Percentiles rank a stretch among this genome's conserved stretches.
phyloP scores from a whole-genome alignment of 2,329 filamentous ascomycete genomes.

The Huntiella abstrusa region DNA sequence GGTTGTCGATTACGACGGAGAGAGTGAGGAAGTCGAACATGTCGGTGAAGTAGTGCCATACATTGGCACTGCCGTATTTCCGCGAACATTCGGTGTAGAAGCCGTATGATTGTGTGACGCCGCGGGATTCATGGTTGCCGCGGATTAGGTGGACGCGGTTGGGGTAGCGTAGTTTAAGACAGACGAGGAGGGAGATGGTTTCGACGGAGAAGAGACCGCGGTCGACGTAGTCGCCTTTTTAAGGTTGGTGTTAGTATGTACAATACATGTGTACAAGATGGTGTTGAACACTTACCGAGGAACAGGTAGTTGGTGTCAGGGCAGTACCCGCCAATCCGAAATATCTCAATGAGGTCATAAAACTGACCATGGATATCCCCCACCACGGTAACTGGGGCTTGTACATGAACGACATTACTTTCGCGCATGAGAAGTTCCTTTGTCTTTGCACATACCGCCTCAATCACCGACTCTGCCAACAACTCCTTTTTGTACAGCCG shows the following conservation, averaged over 20 bases:
- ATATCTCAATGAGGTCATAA: constrained; percentile 97
- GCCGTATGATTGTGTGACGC: constrained; percentile 95
- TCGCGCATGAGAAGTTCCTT: constrained; percentile 99
- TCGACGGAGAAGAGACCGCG: constrained; percentile 97
- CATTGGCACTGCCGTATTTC: constrained; percentile 96
- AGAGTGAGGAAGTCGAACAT: constrained; percentile 98
- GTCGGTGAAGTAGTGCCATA: constrained; percentile 99
- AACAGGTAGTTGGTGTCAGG: constrained; percentile 98
- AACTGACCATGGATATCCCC: constrained; percentile 98
- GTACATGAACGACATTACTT: constrained; percentile 97
- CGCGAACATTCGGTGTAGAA: constrained; percentile 97
- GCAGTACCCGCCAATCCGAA: constrained; percentile 92
- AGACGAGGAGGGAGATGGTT: constrained; percentile 93
- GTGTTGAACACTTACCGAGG: constrained; percentile 43
- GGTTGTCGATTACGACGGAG: constrained; percentile 93
- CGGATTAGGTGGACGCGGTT: constrained; percentile 89
- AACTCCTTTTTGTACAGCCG: constrained; percentile 94
- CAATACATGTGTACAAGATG: not conserved
- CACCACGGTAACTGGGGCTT: constrained; percentile 87
- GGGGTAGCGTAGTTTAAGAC: constrained; percentile 90
- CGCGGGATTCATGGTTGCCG: constrained; percentile 93
- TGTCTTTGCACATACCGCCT: constrained; percentile 97
- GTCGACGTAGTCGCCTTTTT: constrained; percentile 83
- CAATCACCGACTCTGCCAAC: constrained; percentile 90
- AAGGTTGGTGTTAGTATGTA: not conserved